Percentiles rank a stretch among this genome's conserved stretches.
Conservation (phyloP, 331 rosid genomes). For the Phaseolus coccineus region DNA sequence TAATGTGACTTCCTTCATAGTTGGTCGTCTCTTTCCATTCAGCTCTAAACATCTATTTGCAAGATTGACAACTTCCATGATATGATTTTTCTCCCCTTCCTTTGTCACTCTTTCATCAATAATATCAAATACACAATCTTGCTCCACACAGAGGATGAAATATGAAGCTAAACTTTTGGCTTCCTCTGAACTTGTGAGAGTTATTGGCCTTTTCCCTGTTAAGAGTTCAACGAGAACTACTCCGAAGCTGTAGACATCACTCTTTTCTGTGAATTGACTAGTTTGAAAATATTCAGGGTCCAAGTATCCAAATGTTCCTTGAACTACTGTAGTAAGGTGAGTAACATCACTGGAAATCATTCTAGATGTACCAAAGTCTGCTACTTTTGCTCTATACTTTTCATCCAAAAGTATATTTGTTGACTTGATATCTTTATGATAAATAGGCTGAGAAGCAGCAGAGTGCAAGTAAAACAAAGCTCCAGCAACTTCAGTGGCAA, state of each 20-base stretch:
- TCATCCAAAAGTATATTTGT: slow-evolving; percentile 50
- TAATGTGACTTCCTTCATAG: slow-evolving; percentile 48
- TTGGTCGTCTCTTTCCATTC: slow-evolving; percentile 46
- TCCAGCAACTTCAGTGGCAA: slow-evolving; percentile 47
- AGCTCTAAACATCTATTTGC: slow-evolving; percentile 41
- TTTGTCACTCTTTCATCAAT: slow-evolving; percentile 28
- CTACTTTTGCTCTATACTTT: slow-evolving; percentile 44
- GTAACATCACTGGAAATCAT: slow-evolving; percentile 44
- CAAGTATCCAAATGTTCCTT: slow-evolving; percentile 51
- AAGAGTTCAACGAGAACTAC: slow-evolving; percentile 50
- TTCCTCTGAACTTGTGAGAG: not conserved
- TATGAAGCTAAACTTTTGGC: slow-evolving; percentile 39
- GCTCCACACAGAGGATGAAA: slow-evolving; percentile 18
- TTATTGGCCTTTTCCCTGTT: slow-evolving; percentile 38
- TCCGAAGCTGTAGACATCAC: slow-evolving; percentile 48
- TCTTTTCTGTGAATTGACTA: slow-evolving; percentile 47
- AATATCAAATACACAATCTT: slow-evolving; percentile 26
- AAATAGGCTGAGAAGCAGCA: slow-evolving; percentile 45
- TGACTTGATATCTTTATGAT: slow-evolving; percentile 48
- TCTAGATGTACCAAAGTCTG: slow-evolving; percentile 52
- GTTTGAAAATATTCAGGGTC: slow-evolving; percentile 49
- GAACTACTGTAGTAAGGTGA: slow-evolving; percentile 45
- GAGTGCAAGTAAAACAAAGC: slow-evolving; percentile 48
- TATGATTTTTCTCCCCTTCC: slow-evolving; percentile 8
- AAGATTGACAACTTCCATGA: slow-evolving; percentile 28